These are phyloP conservation scores for Cylindrotheca closterium DNA, from an alignment of 108 stramenopile genomes.

Conservation along the genomic window DNA sequence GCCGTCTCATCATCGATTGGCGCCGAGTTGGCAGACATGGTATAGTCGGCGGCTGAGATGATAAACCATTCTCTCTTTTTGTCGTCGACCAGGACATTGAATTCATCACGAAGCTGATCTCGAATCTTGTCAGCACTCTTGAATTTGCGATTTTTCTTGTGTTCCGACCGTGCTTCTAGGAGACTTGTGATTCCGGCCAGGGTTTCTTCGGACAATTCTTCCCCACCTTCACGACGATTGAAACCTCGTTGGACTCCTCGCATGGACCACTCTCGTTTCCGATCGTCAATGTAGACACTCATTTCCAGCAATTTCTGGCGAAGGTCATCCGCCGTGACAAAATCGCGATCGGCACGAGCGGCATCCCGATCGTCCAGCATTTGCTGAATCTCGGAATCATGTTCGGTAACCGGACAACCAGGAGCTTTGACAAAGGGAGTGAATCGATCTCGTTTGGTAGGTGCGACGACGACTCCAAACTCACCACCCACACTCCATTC, in stretches of 20 bases:
- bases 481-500: conserved; percentile 54
- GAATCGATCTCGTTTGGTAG: not conserved
- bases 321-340: conserved; percentile 53
- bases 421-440: not conserved
- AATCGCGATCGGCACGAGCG: conserved; percentile 53
- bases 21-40: not conserved
- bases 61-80: conserved; percentile 44
- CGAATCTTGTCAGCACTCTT: conserved; percentile 59
- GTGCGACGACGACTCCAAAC: conserved; percentile 26
- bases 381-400: not conserved
- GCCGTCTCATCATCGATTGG: not conserved
- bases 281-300: conserved; percentile 51
- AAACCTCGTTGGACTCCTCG: not conserved
- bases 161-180: conserved; percentile 33
- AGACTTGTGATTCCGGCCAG: conserved; percentile 24
- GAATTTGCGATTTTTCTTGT: conserved; percentile 50
- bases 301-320: conserved; percentile 47
- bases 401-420: not conserved
- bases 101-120: conserved; percentile 38
- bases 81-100: conserved; percentile 53
- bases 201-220: conserved; percentile 36
- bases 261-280: conserved; percentile 47
- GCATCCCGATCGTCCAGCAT: conserved; percentile 26
- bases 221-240: conserved; percentile 41
- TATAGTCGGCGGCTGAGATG: conserved; percentile 16